Conservation (phyloP, 1,139 yeast species). For the Suhomyces choctaworum region DNA sequence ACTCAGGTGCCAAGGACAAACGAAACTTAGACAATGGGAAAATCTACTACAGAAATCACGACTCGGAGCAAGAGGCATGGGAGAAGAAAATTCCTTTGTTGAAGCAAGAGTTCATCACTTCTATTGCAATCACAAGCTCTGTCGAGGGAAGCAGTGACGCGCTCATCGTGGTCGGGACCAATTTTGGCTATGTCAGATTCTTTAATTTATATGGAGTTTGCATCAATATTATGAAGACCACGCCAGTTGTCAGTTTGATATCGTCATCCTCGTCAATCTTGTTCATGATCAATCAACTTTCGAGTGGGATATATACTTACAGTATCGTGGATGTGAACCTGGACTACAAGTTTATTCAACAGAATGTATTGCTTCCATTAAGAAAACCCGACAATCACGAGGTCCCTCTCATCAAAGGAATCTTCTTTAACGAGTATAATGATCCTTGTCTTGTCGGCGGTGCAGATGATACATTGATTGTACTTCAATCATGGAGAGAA, state of each 20-base stretch:
- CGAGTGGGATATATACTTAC: slow-evolving; percentile 32
- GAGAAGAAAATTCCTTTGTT: slow-evolving; percentile 41
- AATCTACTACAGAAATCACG: slow-evolving; percentile 48
- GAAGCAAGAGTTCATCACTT: slow-evolving; percentile 36
- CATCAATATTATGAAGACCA: slow-evolving; percentile 38
- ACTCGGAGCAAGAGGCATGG: slow-evolving; percentile 46
- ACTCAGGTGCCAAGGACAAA: slow-evolving; percentile 32
- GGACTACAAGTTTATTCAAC: slow-evolving; percentile 43
- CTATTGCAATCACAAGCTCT: slow-evolving; percentile 31
- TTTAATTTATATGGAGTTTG: slow-evolving; percentile 46
- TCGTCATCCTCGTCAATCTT: slow-evolving; percentile 34
- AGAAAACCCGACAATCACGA: slow-evolving; percentile 16
- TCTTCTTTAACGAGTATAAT: slow-evolving; percentile 80
- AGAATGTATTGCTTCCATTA: slow-evolving; percentile 42
- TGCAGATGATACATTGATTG: slow-evolving; percentile 63
- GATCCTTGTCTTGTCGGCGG: slow-evolving; percentile 87
- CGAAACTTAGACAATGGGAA: slow-evolving; percentile 25
- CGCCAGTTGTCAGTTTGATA: slow-evolving; percentile 41
- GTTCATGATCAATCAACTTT: slow-evolving; percentile 36
- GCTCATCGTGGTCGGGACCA: slow-evolving; percentile 45
- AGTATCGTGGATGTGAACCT: slow-evolving; percentile 40
- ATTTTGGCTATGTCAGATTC: slow-evolving; percentile 41
- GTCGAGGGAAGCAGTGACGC: slow-evolving; percentile 24
- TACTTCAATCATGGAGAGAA: slow-evolving; percentile 77
- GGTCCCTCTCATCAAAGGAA: slow-evolving; percentile 54